phyloP scores from a whole-genome alignment of 2,329 filamentous ascomycete species.

The Fusarium albidum region DNA sequence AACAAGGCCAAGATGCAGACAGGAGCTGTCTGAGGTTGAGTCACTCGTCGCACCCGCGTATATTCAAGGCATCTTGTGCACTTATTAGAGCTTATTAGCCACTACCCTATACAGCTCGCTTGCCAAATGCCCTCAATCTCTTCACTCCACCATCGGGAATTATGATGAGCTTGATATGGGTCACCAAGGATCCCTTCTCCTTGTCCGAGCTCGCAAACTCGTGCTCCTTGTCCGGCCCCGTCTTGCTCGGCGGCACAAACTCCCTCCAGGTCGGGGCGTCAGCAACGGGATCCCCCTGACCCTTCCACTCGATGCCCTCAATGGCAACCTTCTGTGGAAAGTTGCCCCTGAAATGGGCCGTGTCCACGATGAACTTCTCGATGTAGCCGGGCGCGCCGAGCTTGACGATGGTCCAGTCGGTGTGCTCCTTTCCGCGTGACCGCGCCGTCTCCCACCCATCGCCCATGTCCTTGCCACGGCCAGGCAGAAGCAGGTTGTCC shows the following conservation, averaged over 20 bases:
- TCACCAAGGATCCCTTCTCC: slow-evolving; percentile 69
- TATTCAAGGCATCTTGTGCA: no score
- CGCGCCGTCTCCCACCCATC: slow-evolving; percentile 88
- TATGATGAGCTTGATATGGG: slow-evolving; percentile 89
- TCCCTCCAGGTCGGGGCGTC: slow-evolving; percentile 71
- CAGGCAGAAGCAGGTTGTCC: slow-evolving; percentile 81
- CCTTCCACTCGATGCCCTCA: slow-evolving; percentile 65
- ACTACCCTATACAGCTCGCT: slow-evolving; percentile 39
- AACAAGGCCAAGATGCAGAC: slow-evolving; percentile 21
- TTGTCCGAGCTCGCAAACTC: slow-evolving; percentile 65
- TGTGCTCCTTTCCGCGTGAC: slow-evolving; percentile 73
- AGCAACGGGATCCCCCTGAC: slow-evolving; percentile 61
- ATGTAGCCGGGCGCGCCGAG: slow-evolving; percentile 73
- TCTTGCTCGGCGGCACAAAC: slow-evolving; percentile 72
- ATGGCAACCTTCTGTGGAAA: slow-evolving; percentile 81
- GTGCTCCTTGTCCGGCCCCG: slow-evolving; percentile 77
- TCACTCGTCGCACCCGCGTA: slow-evolving; percentile 7
- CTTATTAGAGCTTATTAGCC: no score
- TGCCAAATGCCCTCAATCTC: slow-evolving; percentile 68
- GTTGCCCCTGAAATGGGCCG: slow-evolving; percentile 84
- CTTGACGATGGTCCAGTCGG: slow-evolving; percentile 83
- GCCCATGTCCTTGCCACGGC: slow-evolving; percentile 83
- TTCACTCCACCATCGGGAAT: slow-evolving; percentile 95
- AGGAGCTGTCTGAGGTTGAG: slow-evolving; percentile 31
- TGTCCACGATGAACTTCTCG: slow-evolving; percentile 77